Evolutionary conservation across 495 filamentous ascomycete species (phyloP).

Genomic region (Evernia prunastri): DNA sequence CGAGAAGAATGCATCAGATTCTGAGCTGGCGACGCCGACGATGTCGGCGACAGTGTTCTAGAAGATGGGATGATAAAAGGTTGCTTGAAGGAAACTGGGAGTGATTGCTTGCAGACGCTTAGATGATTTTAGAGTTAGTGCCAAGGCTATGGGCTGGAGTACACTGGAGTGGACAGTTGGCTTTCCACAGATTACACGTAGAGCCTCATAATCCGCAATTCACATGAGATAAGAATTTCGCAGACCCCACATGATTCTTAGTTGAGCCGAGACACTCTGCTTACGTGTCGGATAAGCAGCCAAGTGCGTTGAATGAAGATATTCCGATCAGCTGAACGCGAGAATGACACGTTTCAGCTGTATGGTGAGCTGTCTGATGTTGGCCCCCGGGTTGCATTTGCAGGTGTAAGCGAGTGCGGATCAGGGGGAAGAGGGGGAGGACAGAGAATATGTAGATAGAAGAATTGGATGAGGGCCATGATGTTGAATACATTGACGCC

Average conservation of each 20-base stretch:
- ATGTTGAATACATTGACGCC: background rate
- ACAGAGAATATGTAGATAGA: background rate
- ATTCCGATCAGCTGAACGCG: background rate
- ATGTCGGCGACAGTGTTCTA: background rate
- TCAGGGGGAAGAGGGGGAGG: too few species aligned
- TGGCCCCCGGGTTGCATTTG: background rate
- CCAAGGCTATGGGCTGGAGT: background rate
- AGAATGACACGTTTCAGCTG: background rate
- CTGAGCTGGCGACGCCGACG: background rate
- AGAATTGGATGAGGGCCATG: background rate
- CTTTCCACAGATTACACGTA: background rate
- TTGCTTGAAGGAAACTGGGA: background rate
- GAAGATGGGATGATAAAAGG: background rate
- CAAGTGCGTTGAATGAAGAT: background rate
- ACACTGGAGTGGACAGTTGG: background rate
- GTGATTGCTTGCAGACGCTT: background rate
- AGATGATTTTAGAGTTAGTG: background rate
- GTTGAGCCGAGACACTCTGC: too few species aligned
- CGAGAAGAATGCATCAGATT: background rate
- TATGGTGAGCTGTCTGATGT: background rate
- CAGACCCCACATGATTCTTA: background rate
- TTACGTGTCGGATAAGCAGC: too few species aligned
- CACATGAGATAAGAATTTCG: background rate
- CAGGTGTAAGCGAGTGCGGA: background rate
- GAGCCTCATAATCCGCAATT: background rate